Conservation (phyloP, 257 asterid genomes). For the Ehretia macrophylla region DNA sequence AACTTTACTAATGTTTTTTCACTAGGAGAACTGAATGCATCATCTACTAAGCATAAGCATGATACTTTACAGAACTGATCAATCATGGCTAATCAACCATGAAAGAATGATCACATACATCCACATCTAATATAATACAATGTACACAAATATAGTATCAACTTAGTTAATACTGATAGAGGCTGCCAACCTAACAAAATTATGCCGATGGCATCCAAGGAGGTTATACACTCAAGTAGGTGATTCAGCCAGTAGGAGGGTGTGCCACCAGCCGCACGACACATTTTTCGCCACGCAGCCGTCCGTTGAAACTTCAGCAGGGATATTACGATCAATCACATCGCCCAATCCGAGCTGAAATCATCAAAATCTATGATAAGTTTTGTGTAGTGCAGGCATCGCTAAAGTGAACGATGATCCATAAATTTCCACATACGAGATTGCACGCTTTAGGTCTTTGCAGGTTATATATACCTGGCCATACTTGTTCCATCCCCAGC, state of each 20-base stretch:
- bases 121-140: constrained; percentile 3
- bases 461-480: constrained; percentile 69
- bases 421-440: no score
- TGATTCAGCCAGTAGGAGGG: constrained; percentile 71
- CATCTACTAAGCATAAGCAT: no score
- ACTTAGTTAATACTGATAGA: constrained; percentile 9
- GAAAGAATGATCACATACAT: constrained; percentile 23
- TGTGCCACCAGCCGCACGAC: constrained; percentile 99
- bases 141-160: constrained; percentile 10
- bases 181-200: constrained; percentile 65
- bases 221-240: constrained; percentile 32
- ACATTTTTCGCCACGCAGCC: constrained; percentile 53
- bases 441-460: no score
- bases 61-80: no score
- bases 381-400: not conserved
- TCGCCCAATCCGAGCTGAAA: constrained; percentile 88
- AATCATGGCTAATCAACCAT: constrained; percentile 4
- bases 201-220: constrained; percentile 22
- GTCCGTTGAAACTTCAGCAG: constrained; percentile 52
- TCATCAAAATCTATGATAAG: not conserved
- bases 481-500: constrained; percentile 99
- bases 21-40: no score
- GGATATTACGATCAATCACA: constrained; percentile 71
- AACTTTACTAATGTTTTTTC: no score
- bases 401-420: not conserved